Conservation (phyloP, 140 eudicot genomes). For the Bidens hawaiensis region DNA sequence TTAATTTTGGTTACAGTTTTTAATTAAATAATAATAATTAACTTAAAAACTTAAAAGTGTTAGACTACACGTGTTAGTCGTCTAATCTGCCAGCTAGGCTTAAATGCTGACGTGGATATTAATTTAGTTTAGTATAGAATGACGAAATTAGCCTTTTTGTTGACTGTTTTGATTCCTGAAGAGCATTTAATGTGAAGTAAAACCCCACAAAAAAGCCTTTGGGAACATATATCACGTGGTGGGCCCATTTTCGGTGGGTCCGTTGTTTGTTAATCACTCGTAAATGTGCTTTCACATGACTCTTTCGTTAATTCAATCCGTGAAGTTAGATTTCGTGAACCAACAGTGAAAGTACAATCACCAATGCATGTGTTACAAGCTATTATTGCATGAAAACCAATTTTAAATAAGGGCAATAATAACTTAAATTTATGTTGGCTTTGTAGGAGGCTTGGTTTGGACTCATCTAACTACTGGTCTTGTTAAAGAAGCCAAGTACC, state of each 20-base stretch:
- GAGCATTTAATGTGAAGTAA: conserved; percentile 13
- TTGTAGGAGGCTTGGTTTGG: conserved; percentile 55
- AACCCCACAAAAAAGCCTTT: conserved; percentile 25
- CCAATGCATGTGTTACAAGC: conserved; percentile 3
- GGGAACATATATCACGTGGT: conserved; percentile 34
- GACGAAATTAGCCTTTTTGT: conserved; percentile 23
- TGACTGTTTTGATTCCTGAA: conserved; percentile 20
- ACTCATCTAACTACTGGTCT: conserved; percentile 38
- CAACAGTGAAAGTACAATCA: neutral
- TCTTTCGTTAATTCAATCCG: conserved; percentile 23
- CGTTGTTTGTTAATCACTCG: neutral
- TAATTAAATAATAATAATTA: neutral
- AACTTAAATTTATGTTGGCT: neutral
- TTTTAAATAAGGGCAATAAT: neutral
- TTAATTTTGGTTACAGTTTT: neutral
- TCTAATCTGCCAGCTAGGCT: conserved; percentile 5
- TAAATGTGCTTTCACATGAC: conserved; percentile 30
- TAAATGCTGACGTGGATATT: conserved; percentile 1
- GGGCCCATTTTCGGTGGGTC: conserved; percentile 12
- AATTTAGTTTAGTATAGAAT: neutral
- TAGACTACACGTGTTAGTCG: conserved; percentile 8
- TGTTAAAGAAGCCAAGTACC: conserved; percentile 36
- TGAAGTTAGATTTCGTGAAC: conserved; percentile 19
- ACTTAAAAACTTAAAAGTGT: too few species aligned
- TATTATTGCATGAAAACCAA: neutral